phyloP scores from a whole-genome alignment of 257 asterid species.

The Solanum chiquidenum region DNA sequence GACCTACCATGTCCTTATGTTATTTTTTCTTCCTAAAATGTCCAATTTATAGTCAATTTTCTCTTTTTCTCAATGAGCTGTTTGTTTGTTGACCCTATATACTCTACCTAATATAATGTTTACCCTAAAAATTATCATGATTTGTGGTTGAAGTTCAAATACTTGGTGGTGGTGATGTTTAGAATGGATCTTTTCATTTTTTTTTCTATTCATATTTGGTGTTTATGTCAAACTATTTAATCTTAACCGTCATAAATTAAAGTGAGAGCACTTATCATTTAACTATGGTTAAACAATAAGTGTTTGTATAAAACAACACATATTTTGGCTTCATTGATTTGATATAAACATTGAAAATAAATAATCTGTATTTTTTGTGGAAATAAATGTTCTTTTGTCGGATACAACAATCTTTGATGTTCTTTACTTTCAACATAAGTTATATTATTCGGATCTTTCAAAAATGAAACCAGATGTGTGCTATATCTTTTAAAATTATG shows the following conservation, averaged over 20 bases:
- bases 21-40: not conserved
- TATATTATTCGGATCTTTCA: not conserved
- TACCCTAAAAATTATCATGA: not conserved
- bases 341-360: not conserved
- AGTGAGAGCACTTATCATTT: not conserved
- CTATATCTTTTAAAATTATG: not conserved
- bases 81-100: not conserved
- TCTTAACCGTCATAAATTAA: not conserved
- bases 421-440: not conserved
- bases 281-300: not conserved
- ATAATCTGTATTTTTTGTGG: not conserved
- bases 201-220: rapidly evolving
- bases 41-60: not conserved
- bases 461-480: not conserved
- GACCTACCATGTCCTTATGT: not conserved
- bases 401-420: not conserved
- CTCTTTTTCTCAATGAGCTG: not conserved
- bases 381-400: not conserved
- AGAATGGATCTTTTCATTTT: not conserved
- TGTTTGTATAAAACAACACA: not conserved
- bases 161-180: not conserved
- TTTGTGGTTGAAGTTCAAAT: not conserved
- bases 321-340: not conserved
- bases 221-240: no score
- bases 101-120: not conserved